Conservation (phyloP, 2,329 filamentous ascomycete genomes). For the Hymenoscyphus scutula region DNA sequence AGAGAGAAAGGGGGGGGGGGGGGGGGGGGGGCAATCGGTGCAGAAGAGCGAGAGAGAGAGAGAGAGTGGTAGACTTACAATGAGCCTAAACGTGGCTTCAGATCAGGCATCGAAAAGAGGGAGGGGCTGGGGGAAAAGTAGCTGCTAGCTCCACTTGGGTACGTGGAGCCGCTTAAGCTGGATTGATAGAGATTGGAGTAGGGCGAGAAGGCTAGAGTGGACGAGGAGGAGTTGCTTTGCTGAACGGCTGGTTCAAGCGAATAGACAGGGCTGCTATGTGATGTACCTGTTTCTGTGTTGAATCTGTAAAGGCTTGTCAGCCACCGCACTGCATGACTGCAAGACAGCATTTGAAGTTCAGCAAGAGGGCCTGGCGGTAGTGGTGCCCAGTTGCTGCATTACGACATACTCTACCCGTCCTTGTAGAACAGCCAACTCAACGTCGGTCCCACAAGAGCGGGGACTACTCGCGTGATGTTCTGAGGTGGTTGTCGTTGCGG, state of each 20-base stretch:
- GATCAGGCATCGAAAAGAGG: constrained; percentile 36
- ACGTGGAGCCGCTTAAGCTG: constrained; percentile 33
- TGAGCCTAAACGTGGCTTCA: constrained; percentile 35
- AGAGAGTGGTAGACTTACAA: constrained; percentile 31
- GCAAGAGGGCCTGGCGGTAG: constrained; percentile 20
- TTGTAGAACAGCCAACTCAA: constrained; percentile 33
- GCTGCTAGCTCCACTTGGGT: constrained; percentile 31
- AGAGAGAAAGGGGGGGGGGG: too few relatives aligned
- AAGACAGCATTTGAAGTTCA: constrained; percentile 34
- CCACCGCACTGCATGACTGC: constrained; percentile 30
- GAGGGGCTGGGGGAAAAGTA: constrained; percentile 33
- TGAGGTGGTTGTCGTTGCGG: constrained; percentile 18
- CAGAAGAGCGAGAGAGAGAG: too few relatives aligned
- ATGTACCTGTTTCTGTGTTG: constrained; percentile 33
- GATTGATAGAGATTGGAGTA: constrained; percentile 34
- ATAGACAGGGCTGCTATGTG: constrained; percentile 36
- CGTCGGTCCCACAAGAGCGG: constrained; percentile 27
- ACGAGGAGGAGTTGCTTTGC: constrained; percentile 32
- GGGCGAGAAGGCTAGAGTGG: constrained; percentile 31
- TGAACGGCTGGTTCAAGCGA: constrained; percentile 34
- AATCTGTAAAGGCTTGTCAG: constrained; percentile 36
- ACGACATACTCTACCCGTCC: constrained; percentile 26
- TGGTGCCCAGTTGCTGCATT: constrained; percentile 28
- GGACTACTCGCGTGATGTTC: constrained; percentile 34
- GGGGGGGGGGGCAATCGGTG: not conserved